Base-by-base conservation (phyloP, 2,329 filamentous ascomycete species). In the Aspergillus intermedius region DNA sequence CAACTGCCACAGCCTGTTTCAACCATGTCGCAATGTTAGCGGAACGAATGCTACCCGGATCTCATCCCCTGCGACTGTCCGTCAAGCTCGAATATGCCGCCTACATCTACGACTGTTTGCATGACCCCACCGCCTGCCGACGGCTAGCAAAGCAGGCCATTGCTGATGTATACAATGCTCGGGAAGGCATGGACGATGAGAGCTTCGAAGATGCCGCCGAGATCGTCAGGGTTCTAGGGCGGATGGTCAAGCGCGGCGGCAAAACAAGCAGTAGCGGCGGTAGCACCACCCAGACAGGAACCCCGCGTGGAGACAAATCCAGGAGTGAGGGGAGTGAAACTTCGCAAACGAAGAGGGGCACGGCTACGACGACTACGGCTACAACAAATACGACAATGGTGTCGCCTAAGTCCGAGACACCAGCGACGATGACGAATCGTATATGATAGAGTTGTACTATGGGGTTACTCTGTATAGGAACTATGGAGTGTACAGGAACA, bases 191-290 rank as follows among this genome's bases (percentile, higher is more conserved):
- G 82, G 88, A 94, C 50, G 91, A 97, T 61, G 89, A 94, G 57
- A 94, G 93, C 75, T 98, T 96, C 64, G 82, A 87, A 55, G 93
- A 97, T 66, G 89, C 91, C 0, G 90, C 89, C 49, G 87, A 91
- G 60, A 77, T 96, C 10, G 91, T 97, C 7, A 86, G 87, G 1
- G 84, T 93, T 0, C 69, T 97, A 1, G 89, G 88, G 5, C 88
- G 85, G 61, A 93, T 96, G 84, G 88, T 91, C 79, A 91, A 87
- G 70, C 80, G 89, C 44, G 86, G 86, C 6, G 63, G 64, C 0
- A 72, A 71, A 47, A 58, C 62, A 5, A 68, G 65, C 44, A 70
- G 65, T 51, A 63, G 60, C 1, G 60, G 56, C 8, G 63, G 60
- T 9, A 65, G 60, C 43, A 64, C 50, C 9, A 54, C 58, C 4